A percentile compares a stretch with the other conserved stretches of the same genome.
Evolutionary conservation across 306 rosid genomes (phyloP).

Genomic region (Cucumis cinereus): DNA sequence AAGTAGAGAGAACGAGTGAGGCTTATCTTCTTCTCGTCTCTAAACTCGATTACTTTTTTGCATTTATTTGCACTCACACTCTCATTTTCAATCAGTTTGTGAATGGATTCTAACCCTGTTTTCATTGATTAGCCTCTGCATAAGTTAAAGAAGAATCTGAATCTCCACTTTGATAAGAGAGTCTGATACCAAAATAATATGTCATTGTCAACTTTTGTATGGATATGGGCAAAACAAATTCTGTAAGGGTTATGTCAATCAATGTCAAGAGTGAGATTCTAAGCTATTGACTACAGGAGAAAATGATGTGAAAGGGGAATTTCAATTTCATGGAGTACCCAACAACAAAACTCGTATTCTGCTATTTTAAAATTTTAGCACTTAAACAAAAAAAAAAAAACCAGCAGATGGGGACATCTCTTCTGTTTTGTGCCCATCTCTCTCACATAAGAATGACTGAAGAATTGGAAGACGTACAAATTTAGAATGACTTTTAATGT

Average conservation of each 20-base stretch:
- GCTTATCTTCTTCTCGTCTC: not conserved
- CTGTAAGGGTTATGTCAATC: not conserved
- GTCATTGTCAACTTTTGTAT: not conserved
- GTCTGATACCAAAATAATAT: not conserved
- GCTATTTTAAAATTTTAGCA: not conserved
- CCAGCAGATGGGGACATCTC: not conserved
- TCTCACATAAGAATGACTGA: not conserved
- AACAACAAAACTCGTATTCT: not conserved
- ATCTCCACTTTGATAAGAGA: not conserved
- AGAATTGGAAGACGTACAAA: not conserved
- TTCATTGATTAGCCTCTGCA: not conserved
- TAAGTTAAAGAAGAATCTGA: not conserved
- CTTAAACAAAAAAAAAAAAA: not conserved
- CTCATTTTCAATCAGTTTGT: not conserved
- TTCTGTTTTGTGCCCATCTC: not conserved
- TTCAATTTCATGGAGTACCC: not conserved
- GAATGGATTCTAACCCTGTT: not conserved
- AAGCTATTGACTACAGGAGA: not conserved
- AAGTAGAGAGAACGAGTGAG: too few species aligned
- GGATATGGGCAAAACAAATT: not conserved
- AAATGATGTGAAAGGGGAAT: conserved; percentile 1
- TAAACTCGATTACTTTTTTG: not conserved
- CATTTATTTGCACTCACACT: not conserved
- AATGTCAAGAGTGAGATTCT: not conserved
- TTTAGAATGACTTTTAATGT: not conserved